Evolutionary conservation across 2,329 filamentous ascomycete species (phyloP).

Genomic region (Colletotrichum aenigma): DNA sequence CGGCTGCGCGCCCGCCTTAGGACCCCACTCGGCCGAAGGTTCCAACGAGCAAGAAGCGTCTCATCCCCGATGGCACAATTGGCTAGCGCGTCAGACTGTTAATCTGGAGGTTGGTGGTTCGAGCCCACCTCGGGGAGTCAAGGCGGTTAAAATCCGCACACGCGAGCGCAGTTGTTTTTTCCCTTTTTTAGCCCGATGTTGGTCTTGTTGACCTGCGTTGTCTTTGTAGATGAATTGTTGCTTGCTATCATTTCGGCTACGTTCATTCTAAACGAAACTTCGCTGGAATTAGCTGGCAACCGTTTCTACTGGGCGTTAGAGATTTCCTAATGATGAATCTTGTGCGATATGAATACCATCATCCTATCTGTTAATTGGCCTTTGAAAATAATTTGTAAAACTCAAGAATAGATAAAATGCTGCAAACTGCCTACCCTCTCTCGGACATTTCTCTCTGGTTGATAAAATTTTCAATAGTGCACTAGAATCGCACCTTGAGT

Average conservation of each 20-base stretch:
- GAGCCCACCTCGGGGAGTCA: constrained; percentile 16
- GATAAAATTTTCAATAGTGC: neutral
- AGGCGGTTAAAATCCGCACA: neutral
- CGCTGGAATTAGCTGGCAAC: neutral
- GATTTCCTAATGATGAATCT: neutral
- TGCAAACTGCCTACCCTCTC: neutral
- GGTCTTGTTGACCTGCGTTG: neutral
- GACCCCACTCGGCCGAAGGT: fast-evolving
- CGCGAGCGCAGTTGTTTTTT: neutral
- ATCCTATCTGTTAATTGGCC: neutral
- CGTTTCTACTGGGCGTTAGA: neutral
- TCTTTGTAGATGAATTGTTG: neutral
- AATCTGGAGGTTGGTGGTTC: constrained; percentile 22
- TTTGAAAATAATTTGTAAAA: neutral
- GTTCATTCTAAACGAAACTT: no score
- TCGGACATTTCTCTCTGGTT: neutral
- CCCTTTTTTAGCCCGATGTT: no score
- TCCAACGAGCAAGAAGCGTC: neutral
- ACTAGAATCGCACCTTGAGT: neutral
- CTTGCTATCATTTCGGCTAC: fast-evolving
- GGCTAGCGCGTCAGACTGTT: constrained; percentile 22
- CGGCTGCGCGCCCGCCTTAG: neutral
- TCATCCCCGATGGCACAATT: constrained; percentile 22
- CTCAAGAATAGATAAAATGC: neutral
- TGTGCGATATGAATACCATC: neutral